phyloP scores from a whole-genome alignment of 768 basidiomycete species.

The Boletus insuetus region DNA sequence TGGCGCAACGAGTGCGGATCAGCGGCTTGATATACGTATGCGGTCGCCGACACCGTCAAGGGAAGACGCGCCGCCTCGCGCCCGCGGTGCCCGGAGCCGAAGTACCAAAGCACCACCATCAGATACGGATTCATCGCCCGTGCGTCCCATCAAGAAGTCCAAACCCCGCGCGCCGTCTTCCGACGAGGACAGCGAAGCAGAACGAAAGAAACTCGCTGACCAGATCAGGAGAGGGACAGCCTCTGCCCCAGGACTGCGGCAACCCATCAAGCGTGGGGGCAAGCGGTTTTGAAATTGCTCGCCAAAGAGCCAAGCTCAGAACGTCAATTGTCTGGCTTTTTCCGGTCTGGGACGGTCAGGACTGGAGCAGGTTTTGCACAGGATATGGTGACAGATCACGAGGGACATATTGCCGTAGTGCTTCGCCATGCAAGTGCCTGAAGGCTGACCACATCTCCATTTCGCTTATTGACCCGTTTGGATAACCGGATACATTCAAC shows the following conservation, averaged over 20 bases:
- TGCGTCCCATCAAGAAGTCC: slow-evolving; percentile 46
- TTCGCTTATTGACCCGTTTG: background rate
- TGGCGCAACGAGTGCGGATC: slow-evolving; percentile 7
- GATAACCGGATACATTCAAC: background rate
- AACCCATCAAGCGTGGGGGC: slow-evolving; percentile 74
- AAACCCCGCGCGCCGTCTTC: slow-evolving; percentile 39
- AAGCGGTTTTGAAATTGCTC: slow-evolving; percentile 57
- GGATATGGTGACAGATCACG: slow-evolving; percentile 10
- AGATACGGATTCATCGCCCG: slow-evolving; percentile 55
- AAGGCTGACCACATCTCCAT: background rate
- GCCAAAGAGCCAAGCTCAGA: background rate
- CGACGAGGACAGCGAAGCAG: slow-evolving; percentile 61
- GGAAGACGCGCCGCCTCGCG: slow-evolving; percentile 1
- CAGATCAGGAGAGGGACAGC: slow-evolving; percentile 40
- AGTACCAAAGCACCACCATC: slow-evolving; percentile 27
- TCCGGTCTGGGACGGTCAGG: background rate
- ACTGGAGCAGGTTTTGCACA: background rate
- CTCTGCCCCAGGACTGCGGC: slow-evolving; percentile 54
- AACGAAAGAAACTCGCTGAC: slow-evolving; percentile 42
- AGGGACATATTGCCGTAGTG: background rate
- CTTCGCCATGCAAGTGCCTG: slow-evolving; percentile 1
- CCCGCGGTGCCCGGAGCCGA: slow-evolving; percentile 22
- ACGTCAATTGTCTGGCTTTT: background rate
- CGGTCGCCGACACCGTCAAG: slow-evolving; percentile 21
- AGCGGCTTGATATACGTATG: slow-evolving; percentile 13